A percentile compares a stretch with the other conserved stretches of the same genome.
phyloP scores from a whole-genome alignment of 164 flowering plant species.

The Vitis amurensis region DNA sequence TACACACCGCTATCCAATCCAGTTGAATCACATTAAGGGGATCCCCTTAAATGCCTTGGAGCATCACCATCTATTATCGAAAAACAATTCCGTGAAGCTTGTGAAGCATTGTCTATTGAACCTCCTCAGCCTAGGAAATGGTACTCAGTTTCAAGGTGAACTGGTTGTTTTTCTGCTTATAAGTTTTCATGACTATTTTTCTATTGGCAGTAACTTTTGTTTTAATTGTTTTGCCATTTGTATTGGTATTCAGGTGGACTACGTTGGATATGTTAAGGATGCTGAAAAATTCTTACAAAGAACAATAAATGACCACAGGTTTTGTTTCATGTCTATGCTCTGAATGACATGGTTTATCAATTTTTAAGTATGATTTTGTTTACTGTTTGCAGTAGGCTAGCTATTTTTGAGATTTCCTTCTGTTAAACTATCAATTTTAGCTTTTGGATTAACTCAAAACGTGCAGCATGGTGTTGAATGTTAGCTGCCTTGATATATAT shows the following conservation, averaged over 20 bases:
- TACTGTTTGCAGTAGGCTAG: no score
- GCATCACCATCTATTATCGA: constrained; percentile 70
- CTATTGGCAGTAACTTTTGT: constrained; percentile 3
- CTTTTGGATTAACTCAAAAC: no score
- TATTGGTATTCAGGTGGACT: constrained; percentile 61
- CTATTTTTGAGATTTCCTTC: no score
- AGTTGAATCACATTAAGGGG: no score
- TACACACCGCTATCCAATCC: no score
- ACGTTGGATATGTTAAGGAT: constrained; percentile 69
- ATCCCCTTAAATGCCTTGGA: no score
- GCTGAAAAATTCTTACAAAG: constrained; percentile 78
- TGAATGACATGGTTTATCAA: neutral
- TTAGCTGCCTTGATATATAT: no score
- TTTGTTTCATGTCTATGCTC: constrained; percentile 5
- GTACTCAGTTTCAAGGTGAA: constrained; percentile 65
- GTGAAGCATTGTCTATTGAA: constrained; percentile 59
- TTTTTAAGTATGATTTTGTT: neutral
- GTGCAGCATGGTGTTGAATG: no score
- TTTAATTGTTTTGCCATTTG: constrained; percentile 1
- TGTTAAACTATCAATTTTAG: no score
- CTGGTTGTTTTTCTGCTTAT: neutral
- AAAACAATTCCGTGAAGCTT: constrained; percentile 78
- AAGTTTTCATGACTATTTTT: constrained; percentile 5
- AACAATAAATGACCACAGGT: constrained; percentile 72
- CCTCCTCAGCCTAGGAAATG: constrained; percentile 40